Evolutionary conservation across 2,329 filamentous ascomycete genomes (phyloP), one percentile per base, ranked within the genome.

Genomic region (Blastomyces parvus): DNA sequence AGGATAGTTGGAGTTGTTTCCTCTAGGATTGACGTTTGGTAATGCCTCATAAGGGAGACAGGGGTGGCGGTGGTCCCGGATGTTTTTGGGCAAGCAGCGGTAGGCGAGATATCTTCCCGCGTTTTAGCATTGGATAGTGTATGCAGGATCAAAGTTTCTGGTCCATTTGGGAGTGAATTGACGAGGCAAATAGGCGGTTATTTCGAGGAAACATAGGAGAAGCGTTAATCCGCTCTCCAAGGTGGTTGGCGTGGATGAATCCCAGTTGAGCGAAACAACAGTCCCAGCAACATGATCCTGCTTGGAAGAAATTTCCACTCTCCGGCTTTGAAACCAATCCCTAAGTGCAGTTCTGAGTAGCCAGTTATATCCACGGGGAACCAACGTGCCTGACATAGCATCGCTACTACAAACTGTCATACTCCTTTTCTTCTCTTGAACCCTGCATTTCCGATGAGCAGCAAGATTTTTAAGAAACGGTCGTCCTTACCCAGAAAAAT

Each of bases 181-280:
- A 69, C 90, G 88, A 0, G 85, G 85, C 73, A 90, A 87, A 86
- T 86, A 89, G 68, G 90, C 81, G 68, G 81, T 86, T 40, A 84
- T 77, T 65, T 86, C 82, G 0, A 85, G 79, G 68, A 90, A 90
- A 71, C 83, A 87, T 19, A 90, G 77, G 69, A 85, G 72, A 88
- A 90, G 70, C 90, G 88, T 73, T 90, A 85, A 11, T 88, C 87
- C 14, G 88, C 77, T 14, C 79, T 76, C 87, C 87, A 90, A 0
- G 82, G 72, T 36, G 81, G 79, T 60, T 88, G 85, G 1, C 74
- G 66, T 88, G 84, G 0, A 82, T 75, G 64, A 90, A 85, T 62
- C 90, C 86, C 3, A 91, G 75, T 1, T 88, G 33, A 36, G 11
- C 8, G 33, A 81, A 1, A 90, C 76, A 0, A 90, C 80, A 64